phyloP scores from a whole-genome alignment of 2,329 filamentous ascomycete genomes.

The Claviceps capensis region DNA sequence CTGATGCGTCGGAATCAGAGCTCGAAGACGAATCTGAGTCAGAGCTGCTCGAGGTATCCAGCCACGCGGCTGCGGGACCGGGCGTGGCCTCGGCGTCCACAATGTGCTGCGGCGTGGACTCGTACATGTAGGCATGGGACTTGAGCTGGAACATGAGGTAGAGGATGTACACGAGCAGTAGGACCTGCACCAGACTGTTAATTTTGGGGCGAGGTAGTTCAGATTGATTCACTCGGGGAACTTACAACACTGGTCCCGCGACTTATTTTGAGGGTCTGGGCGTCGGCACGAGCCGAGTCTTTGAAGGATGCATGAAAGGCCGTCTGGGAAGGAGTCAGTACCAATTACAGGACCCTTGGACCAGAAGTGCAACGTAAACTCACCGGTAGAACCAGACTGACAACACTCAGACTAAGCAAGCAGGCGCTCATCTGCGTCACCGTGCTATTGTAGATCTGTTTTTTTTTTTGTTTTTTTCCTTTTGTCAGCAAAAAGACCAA shows the following conservation, averaged over 20 bases:
- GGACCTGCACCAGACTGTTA: slow-evolving; percentile 32
- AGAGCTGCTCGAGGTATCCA: slow-evolving; percentile 55
- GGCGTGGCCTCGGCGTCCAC: slow-evolving; percentile 86
- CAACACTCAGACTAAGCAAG: slow-evolving; percentile 77
- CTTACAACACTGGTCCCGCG: slow-evolving; percentile 75
- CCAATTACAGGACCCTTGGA: too few species aligned
- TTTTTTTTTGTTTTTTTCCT: too few species aligned
- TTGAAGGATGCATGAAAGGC: slow-evolving; percentile 85
- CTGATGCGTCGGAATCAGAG: slow-evolving; percentile 53
- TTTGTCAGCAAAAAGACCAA: not conserved
- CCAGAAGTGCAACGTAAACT: slow-evolving; percentile 12
- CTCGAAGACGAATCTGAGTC: slow-evolving; percentile 41
- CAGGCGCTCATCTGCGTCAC: slow-evolving; percentile 95
- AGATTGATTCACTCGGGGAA: slow-evolving; percentile 12
- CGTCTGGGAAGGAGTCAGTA: slow-evolving; percentile 37
- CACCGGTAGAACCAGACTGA: slow-evolving; percentile 73
- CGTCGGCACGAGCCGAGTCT: slow-evolving; percentile 47
- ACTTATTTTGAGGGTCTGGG: slow-evolving; percentile 67
- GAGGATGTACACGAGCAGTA: slow-evolving; percentile 68
- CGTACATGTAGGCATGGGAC: slow-evolving; percentile 83
- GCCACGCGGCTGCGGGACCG: slow-evolving; percentile 67
- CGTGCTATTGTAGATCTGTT: slow-evolving; percentile 78
- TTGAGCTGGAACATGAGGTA: slow-evolving; percentile 87
- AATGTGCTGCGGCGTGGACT: slow-evolving; percentile 81
- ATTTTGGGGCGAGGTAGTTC: too few species aligned